Base-by-base conservation (phyloP, 352 stramenopile species). In the Pythium rhizo-oryzae region DNA sequence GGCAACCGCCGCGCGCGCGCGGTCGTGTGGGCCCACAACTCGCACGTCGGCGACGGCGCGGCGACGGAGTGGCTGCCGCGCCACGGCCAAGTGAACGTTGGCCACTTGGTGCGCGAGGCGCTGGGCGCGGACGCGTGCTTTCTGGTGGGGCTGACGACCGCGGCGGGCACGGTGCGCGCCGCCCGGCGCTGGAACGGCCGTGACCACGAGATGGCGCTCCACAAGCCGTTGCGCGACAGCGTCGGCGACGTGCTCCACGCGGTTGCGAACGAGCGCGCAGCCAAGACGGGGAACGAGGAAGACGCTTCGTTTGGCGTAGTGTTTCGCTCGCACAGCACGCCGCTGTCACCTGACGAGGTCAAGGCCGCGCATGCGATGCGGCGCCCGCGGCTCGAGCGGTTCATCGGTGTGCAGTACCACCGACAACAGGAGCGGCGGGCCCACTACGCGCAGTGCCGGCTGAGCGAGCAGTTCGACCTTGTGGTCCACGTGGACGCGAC, bases 1-100 rank as follows among this genome's bases (percentile, higher is more conserved):
- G 54, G 35, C 16, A 60, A 62, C 18, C 3, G 24, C 43, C 18
- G 15, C n/a, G 43, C 68, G 9, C 62, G 68, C 15, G 72, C 72
- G 0, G 57, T 80, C 16, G 68, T 80, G n/a, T 80, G 74, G 74
- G 70, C 70, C 25, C 74, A 80, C 64, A 80, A 80, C 41, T 78
- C 67, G 16, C 74, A 80, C 47, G 64, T 80, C 46, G 74, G 74
- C 19, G 74, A 78, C 25, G 69, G 59, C 1, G 49, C 49, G 1
- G 70, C 74, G 25, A 78, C 70, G 0, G 72, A 76, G 35, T 55
- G 74, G 47, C 69, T 71, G 9, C 50, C 62, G 62, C 35, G 46
- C 8, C 62, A 30, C 44, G 59, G 67, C 28, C 72, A 78, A 64
- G 72, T 73, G 39, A 80, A 80, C 33, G 67, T 78, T 12, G 70